Percentiles rank a stretch among this genome's conserved stretches.
Conservation (phyloP, 495 filamentous ascomycete species). For the Neurospora sp. region DNA sequence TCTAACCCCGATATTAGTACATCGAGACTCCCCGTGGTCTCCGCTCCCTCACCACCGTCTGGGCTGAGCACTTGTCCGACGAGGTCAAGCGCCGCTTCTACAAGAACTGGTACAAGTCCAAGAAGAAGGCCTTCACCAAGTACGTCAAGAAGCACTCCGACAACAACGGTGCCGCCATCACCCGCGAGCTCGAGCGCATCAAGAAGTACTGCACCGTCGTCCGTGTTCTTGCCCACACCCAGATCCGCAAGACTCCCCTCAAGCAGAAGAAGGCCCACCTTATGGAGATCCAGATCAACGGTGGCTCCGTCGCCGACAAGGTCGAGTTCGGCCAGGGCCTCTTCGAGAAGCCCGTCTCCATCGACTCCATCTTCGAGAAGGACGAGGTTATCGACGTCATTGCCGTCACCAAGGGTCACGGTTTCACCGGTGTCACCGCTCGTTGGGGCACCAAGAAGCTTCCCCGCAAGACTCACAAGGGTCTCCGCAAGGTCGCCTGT, state of each 20-base stretch:
- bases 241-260: conserved; percentile 97
- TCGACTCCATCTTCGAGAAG: conserved; percentile 95
- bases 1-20: conserved; percentile 43
- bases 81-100: conserved; percentile 99
- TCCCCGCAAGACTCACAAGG: conserved; percentile 99
- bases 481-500: conserved; percentile 99
- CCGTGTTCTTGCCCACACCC: conserved; percentile 97
- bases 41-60: conserved; percentile 97
- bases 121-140: conserved; percentile 99
- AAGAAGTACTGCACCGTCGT: conserved; percentile 99
- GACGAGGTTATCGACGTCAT: conserved; percentile 99
- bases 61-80: conserved; percentile 98
- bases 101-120: conserved; percentile 99
- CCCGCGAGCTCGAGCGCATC: conserved; percentile 96
- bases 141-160: conserved; percentile 99
- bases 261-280: conserved; percentile 99
- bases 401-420: conserved; percentile 99
- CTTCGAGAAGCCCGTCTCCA: conserved; percentile 96
- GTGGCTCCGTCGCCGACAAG: conserved; percentile 89
- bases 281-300: conserved; percentile 99
- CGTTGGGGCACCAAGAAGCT: conserved; percentile 99
- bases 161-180: conserved; percentile 75
- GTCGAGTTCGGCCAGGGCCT: conserved; percentile 86
- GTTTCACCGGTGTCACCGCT: conserved; percentile 91
- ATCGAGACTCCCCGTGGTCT: conserved; percentile 99